Base-by-base conservation (phyloP, 2,329 filamentous ascomycete species). In the Alternaria hordeiaustralica region DNA sequence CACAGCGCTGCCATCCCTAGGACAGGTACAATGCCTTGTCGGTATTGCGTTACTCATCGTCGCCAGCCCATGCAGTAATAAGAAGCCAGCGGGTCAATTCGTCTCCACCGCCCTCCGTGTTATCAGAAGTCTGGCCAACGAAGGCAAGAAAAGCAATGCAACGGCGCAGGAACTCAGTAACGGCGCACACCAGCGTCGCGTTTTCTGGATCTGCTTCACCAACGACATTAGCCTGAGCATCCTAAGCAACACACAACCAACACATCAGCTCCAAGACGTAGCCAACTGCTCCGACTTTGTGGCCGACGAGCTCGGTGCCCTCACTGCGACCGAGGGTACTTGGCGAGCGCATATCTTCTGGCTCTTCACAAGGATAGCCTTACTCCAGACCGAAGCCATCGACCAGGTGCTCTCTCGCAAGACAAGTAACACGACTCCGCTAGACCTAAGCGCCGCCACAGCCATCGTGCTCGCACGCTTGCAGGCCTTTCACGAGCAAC, bases 161-260 rank as follows among this genome's bases (percentile, higher is more conserved):
- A 36, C 26, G n/a, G n/a, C 30, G 11, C 49, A 55, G 3, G 5
- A 23, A 45, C 18, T 55, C 2, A 54, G 50, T n/a, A 67, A 74
- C 11, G 46, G 65, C 6, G 66, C 72, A 54, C 69, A 75, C 25
- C 58, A 73, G 45, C 60, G 65, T 7, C 66, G 72, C 5, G 66
- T 72, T 5, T 74, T 74, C 55, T 74, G 74, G 70, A 63, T 75
- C 15, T 69, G 67, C 10, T 75, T 73, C 60, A 60, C 70, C 36
- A 55, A 63, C 6, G 69, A 71, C 33, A 71, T 70, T 2, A 69
- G 61, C 5, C 55, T 66, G 18, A 67, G 57, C 20, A 68, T 75
- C 4, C 18, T 71, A 6, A 64, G 62, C 18, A 73, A 70, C 26
- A 55, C 63, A 10, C 68, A 67, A 0, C 68, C 60, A 3, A 71